Conservation (phyloP, 2,329 filamentous ascomycete genomes). For the Hortaea sp. region DNA sequence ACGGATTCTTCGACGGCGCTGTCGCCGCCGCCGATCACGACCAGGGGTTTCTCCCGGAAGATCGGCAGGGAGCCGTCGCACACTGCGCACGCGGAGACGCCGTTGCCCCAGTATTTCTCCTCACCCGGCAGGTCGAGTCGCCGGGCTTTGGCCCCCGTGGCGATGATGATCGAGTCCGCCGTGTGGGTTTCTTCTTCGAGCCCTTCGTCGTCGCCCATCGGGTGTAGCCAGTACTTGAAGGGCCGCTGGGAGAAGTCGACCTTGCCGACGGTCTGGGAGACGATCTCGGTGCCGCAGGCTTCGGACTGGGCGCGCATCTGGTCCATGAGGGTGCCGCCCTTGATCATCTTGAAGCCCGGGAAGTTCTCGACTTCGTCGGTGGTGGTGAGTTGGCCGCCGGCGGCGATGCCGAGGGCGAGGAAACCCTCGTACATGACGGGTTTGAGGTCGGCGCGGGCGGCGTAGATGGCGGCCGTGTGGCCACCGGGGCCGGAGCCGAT, state of each 20-base stretch:
- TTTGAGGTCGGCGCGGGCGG: constrained; percentile 86
- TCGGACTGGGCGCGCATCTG: constrained; percentile 86
- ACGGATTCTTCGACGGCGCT: constrained; percentile 95
- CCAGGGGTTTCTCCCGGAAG: constrained; percentile 90
- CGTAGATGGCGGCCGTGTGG: constrained; percentile 94
- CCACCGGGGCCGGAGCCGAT: constrained; percentile 82
- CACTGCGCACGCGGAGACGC: constrained; percentile 91
- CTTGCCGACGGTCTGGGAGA: constrained; percentile 83
- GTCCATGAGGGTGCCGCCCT: constrained; percentile 85
- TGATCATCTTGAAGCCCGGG: constrained; percentile 86
- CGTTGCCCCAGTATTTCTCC: constrained; percentile 94
- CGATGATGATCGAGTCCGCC: constrained; percentile 84
- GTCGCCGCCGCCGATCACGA: constrained; percentile 94
- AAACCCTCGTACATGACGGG: constrained; percentile 97
- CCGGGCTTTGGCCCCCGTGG: constrained; percentile 85
- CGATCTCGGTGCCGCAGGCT: constrained; percentile 84
- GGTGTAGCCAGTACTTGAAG: constrained; percentile 71
- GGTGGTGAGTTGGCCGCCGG: constrained; percentile 92
- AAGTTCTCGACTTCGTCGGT: constrained; percentile 99
- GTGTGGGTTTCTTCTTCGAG: constrained; percentile 64
- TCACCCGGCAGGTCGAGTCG: constrained; percentile 77
- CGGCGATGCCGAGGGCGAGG: constrained; percentile 91
- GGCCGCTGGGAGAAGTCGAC: constrained; percentile 76
- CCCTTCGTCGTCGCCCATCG: constrained; percentile 69
- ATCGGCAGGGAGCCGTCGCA: constrained; percentile 96